Evolutionary conservation across 352 stramenopile species (phyloP).

Genomic region (Pythium grandisporangium): DNA sequence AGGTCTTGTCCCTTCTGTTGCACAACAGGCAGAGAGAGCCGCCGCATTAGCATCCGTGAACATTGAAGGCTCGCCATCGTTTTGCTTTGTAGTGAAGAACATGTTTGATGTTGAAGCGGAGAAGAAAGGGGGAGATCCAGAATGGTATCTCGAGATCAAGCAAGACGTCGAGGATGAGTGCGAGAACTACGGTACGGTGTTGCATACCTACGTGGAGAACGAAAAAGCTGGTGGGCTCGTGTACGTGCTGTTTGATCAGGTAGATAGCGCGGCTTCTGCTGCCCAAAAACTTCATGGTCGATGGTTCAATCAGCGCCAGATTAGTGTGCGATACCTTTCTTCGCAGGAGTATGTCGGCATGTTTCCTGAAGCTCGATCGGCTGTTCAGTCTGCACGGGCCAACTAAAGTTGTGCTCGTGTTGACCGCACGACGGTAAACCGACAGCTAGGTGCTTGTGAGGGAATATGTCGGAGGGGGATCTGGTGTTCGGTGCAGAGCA

Average conservation of each 20-base stretch:
- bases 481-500: no score
- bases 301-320: slow-evolving; percentile 89
- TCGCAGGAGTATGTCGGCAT: slow-evolving; percentile 86
- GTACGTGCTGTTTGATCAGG: slow-evolving; percentile 78
- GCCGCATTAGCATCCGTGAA: slow-evolving; percentile 47
- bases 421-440: no score
- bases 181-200: slow-evolving; percentile 50
- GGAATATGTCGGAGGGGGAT: slow-evolving; percentile 1
- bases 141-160: slow-evolving; percentile 84
- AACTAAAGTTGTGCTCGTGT: slow-evolving; percentile 19
- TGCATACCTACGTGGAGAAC: slow-evolving; percentile 78
- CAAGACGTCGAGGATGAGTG: slow-evolving; percentile 84
- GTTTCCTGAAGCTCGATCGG: slow-evolving; percentile 71
- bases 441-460: no score
- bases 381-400: slow-evolving; percentile 42
- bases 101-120: slow-evolving; percentile 87
- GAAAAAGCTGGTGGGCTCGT: slow-evolving; percentile 82
- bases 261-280: slow-evolving; percentile 37
- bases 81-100: slow-evolving; percentile 90
- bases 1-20: no score
- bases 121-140: slow-evolving; percentile 49
- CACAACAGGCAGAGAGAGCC: slow-evolving; percentile 31
- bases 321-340: slow-evolving; percentile 82
- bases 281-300: slow-evolving; percentile 77
- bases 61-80: slow-evolving; percentile 67